phyloP scores from a whole-genome alignment of 495 filamentous ascomycete genomes.

The Xylaria scruposa region DNA sequence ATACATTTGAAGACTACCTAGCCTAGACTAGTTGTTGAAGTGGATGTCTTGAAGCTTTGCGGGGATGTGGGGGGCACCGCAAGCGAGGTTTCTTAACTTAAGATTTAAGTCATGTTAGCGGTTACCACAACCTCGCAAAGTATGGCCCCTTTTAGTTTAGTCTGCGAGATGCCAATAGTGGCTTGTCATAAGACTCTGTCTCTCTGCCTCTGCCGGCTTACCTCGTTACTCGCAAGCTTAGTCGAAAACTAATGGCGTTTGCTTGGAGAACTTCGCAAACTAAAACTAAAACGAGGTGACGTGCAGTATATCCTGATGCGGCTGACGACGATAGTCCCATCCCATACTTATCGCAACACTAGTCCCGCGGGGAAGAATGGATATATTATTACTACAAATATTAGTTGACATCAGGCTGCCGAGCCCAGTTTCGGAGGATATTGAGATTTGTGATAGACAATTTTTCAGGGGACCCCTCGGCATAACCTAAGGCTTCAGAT shows the following conservation, averaged over 20 bases:
- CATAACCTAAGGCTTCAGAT: background rate
- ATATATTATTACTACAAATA: background rate
- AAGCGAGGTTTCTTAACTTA: background rate
- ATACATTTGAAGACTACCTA: background rate
- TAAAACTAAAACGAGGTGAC: constrained; percentile 6
- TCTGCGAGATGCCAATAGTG: background rate
- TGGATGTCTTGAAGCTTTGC: constrained; percentile 8
- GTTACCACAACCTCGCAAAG: constrained; percentile 14
- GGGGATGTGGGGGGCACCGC: constrained; percentile 10
- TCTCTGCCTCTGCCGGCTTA: background rate
- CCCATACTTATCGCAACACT: background rate
- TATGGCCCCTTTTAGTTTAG: constrained; percentile 5
- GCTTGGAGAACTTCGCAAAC: constrained; percentile 10
- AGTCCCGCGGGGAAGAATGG: background rate
- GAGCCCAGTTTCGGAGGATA: background rate
- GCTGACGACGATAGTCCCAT: background rate
- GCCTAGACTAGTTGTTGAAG: background rate
- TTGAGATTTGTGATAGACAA: background rate
- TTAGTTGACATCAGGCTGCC: background rate
- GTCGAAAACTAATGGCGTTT: too few species aligned
- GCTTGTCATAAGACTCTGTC: background rate
- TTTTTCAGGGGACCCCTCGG: background rate
- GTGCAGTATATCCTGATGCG: background rate
- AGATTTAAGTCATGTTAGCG: background rate
- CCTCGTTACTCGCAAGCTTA: background rate